A percentile compares a stretch with the other conserved stretches of the same genome.
Conservation (phyloP, 371 early-diverging fungal genomes). For the Lichtheimia ornata region DNA sequence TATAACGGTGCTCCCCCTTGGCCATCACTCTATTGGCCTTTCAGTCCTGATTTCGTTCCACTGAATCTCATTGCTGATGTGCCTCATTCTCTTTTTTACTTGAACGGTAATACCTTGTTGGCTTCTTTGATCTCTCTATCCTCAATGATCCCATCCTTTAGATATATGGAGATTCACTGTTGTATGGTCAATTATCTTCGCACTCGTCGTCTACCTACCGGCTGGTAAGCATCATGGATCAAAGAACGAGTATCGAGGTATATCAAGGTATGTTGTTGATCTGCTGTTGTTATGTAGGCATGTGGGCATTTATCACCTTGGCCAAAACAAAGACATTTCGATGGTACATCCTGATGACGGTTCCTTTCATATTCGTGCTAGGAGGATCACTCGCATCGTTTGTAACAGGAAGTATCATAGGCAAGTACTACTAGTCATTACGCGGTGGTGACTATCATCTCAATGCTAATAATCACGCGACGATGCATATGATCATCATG, state of each 20-base stretch:
- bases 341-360: conserved; percentile 45
- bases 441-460: too few species aligned
- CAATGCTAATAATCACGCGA: too few species aligned
- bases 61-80: conserved; percentile 40
- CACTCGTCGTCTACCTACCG: conserved; percentile 40
- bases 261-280: not conserved
- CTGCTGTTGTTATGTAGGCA: conserved; percentile 11
- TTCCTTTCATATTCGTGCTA: conserved; percentile 55
- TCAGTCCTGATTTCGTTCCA: conserved; percentile 43
- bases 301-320: conserved; percentile 49
- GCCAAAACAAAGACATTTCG: conserved; percentile 53
- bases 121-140: too few species aligned
- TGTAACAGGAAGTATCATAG: conserved; percentile 61
- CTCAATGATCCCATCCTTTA: not conserved
- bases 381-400: conserved; percentile 62
- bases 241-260: not conserved
- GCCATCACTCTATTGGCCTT: conserved; percentile 71
- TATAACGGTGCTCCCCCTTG: conserved; percentile 56
- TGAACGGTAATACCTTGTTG: conserved; percentile 26
- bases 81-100: conserved; percentile 47
- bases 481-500: too few species aligned
- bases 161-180: conserved; percentile 55
- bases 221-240: conserved; percentile 33
- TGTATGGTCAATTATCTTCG: conserved; percentile 50
- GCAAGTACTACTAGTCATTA: conserved; percentile 28